Conservation (phyloP, 2,329 filamentous ascomycete genomes). For the Sclerotinia trifoliorum region DNA sequence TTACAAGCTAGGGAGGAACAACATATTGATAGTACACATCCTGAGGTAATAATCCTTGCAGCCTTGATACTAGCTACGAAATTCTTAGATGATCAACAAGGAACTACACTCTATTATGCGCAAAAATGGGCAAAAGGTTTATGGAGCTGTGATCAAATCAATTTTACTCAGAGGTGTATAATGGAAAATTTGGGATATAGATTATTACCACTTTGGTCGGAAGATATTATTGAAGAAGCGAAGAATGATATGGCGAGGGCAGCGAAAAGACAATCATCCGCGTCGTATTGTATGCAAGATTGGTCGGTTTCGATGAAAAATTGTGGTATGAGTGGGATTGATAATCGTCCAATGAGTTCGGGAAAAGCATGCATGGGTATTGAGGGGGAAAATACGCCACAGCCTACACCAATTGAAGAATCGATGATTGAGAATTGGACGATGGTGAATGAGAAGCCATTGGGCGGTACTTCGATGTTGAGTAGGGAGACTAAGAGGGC, state of each 20-base stretch:
- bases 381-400: constrained; percentile 13
- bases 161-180: constrained; percentile 61
- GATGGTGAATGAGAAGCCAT: not conserved
- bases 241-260: constrained; percentile 64
- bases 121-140: constrained; percentile 52
- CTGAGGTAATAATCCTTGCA: constrained; percentile 62
- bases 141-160: constrained; percentile 63
- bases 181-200: constrained; percentile 64
- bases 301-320: constrained; percentile 8
- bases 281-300: constrained; percentile 19
- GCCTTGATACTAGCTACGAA: constrained; percentile 64
- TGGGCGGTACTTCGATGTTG: constrained; percentile 16
- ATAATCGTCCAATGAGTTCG: not conserved
- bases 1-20: constrained; percentile 35
- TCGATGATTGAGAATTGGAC: constrained; percentile 4
- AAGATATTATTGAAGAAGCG: constrained; percentile 56
- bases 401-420: constrained; percentile 15
- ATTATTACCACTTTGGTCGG: constrained; percentile 59
- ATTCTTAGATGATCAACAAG: constrained; percentile 60
- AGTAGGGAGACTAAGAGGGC: constrained; percentile 8
- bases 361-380: constrained; percentile 17
- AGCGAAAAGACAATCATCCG: constrained; percentile 32
- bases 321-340: not conserved
- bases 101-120: constrained; percentile 54
- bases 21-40: constrained; percentile 60